Conservation (phyloP, 2,329 filamentous ascomycete species). For the Xylariales sp. region DNA sequence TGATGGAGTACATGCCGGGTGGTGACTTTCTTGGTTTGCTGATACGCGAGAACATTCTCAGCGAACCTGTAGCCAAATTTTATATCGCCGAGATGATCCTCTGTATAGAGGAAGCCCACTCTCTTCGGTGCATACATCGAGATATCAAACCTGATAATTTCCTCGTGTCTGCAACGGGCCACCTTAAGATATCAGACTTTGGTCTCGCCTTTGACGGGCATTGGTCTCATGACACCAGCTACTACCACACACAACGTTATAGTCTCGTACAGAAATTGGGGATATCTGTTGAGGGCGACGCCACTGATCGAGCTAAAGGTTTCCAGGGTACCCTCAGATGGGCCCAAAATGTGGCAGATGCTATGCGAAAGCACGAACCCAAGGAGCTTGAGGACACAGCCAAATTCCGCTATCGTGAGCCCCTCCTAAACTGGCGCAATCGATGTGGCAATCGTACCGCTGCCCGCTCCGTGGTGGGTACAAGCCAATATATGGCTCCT, state of each 20-base stretch:
- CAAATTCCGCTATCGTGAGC: constrained; percentile 30
- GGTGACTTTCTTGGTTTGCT: constrained; percentile 88
- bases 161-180: constrained; percentile 79
- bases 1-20: constrained; percentile 98
- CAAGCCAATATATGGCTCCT: constrained; percentile 97
- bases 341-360: constrained; percentile 32
- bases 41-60: constrained; percentile 78
- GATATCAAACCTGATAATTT: constrained; percentile 99
- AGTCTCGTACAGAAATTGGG: constrained; percentile 72
- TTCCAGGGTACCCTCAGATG: constrained; percentile 29
- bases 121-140: constrained; percentile 84
- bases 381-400: constrained; percentile 32
- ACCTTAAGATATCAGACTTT: constrained; percentile 95
- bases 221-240: constrained; percentile 86
- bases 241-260: constrained; percentile 81
- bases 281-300: constrained; percentile 69
- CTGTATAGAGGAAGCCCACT: constrained; percentile 88
- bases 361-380: constrained; percentile 35
- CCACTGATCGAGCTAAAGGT: constrained; percentile 52
- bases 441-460: constrained; percentile 63
- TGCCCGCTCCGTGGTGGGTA: constrained; percentile 85
- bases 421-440: constrained; percentile 67
- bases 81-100: constrained; percentile 96
- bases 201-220: constrained; percentile 92
- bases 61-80: constrained; percentile 74